Conservation (phyloP, 169 alveolate species). For the Cryptosporidium ryanae region DNA sequence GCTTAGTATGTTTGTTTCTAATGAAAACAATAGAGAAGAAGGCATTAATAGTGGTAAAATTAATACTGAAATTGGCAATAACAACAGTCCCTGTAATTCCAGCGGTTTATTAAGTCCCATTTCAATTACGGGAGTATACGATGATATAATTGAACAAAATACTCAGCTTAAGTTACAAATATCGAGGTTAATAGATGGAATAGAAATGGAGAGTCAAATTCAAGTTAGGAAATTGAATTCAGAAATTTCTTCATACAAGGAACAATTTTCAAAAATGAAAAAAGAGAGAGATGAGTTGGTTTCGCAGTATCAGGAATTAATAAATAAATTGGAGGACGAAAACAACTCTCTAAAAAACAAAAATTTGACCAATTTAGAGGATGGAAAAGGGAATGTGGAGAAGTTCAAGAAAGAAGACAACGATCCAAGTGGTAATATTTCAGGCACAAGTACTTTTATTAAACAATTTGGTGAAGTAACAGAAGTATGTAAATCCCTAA, state of each 20-base stretch:
- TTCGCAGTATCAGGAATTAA: slow-evolving; percentile 52
- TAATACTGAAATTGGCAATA: background rate
- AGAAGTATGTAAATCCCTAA: slow-evolving; percentile 56
- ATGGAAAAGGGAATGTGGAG: background rate
- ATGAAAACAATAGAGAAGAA: slow-evolving; percentile 1
- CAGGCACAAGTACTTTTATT: slow-evolving; percentile 12
- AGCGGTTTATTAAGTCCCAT: background rate
- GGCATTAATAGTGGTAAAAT: background rate
- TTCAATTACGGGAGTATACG: background rate
- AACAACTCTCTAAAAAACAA: slow-evolving; percentile 7
- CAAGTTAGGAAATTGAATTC: slow-evolving; percentile 48
- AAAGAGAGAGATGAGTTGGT: slow-evolving; percentile 54
- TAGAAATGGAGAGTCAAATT: slow-evolving; percentile 58
- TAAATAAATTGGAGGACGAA: slow-evolving; percentile 37
- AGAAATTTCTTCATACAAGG: slow-evolving; percentile 29
- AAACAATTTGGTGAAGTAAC: slow-evolving; percentile 49
- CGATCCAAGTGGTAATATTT: too few species aligned
- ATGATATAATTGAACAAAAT: slow-evolving; percentile 53
- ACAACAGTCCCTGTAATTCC: background rate
- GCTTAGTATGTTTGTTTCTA: slow-evolving; percentile 3
- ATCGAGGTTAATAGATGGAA: slow-evolving; percentile 63
- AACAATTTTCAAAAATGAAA: slow-evolving; percentile 40
- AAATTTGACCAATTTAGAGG: background rate
- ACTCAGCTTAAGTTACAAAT: slow-evolving; percentile 61
- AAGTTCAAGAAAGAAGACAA: background rate